Percentiles rank a stretch among this genome's conserved stretches.
Evolutionary conservation across 257 asterid species (phyloP).

Genomic region (Solanum virginianum): DNA sequence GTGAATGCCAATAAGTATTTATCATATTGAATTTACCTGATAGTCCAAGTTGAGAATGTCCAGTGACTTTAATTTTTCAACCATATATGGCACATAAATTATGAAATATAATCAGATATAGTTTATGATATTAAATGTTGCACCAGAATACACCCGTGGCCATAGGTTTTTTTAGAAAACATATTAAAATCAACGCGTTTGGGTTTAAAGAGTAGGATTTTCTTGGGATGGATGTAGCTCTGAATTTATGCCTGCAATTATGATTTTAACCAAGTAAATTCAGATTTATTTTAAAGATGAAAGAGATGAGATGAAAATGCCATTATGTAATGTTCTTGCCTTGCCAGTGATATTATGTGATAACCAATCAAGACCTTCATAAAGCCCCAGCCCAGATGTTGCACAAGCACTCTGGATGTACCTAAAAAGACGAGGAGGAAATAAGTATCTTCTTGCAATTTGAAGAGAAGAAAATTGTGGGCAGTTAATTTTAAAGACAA

Average conservation of each 20-base stretch:
- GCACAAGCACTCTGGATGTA: slow-evolving; percentile 36
- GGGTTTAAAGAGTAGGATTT: background rate
- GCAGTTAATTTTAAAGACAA: too few relatives aligned
- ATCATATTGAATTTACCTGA: background rate
- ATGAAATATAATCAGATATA: background rate
- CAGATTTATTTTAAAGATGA: background rate
- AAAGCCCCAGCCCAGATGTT: slow-evolving; percentile 39
- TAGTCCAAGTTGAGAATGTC: background rate
- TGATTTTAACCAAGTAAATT: background rate
- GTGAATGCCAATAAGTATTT: background rate
- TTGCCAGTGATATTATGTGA: slow-evolving; percentile 22
- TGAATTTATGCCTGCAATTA: slow-evolving; percentile 7
- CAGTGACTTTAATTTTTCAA: background rate
- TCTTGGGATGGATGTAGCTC: background rate
- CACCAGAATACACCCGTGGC: background rate
- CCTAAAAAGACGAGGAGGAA: background rate
- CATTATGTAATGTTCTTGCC: slow-evolving; percentile 2
- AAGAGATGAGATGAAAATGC: background rate
- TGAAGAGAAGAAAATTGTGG: background rate
- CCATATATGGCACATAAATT: background rate
- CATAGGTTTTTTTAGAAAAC: background rate
- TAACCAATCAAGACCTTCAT: slow-evolving; percentile 49
- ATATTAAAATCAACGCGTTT: background rate
- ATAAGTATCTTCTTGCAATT: background rate
- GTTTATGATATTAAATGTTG: background rate